Base-by-base conservation (phyloP, 208 protist species). In the Crithidia thermophila region DNA sequence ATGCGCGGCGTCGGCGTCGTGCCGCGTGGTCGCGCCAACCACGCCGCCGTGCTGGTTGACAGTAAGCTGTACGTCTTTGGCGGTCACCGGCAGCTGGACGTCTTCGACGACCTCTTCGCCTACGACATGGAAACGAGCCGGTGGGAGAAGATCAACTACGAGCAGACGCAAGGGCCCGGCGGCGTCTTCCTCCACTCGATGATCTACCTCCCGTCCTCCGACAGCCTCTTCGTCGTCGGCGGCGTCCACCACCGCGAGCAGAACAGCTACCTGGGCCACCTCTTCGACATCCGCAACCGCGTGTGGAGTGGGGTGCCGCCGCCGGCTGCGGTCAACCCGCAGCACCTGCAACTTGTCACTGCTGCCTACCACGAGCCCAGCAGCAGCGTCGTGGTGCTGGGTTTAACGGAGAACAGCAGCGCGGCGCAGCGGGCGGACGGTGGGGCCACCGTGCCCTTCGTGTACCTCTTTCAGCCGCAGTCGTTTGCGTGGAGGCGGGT, bases 51-150 rank as follows among this genome's bases (percentile, higher is more conserved):
- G 13, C 52, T 94, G 21, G 52, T 77, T 58, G 79, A 83, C 28
- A 85, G 81, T 46, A 89, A 87, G 51, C 88, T 96, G 49, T 79
- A 90, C 72, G 70, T 94, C n/a, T 94, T 83, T 64, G 88, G 91
- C 23, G 91, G 91, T 4, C 78, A 94, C 47, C 72, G 81, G 18
- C 71, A 89, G 43, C 64, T 88, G 11, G 88, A 93, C 25, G 87
- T 93, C 5, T 88, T 94, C 61, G 87, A 94, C 62, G 88, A 94
- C 40, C 40, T 96, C 20, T 96, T 81, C 58, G 72, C 80, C 66
- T 82, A 84, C 45, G 82, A 91, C 45, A 65, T 96, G 34, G 67
- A 77, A 0, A 82, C 71, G 1, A 60, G 64, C 6, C 70, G 84
- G 18, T 96, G 91, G 88, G 91, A 96, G 49, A 89, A 84, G 62